Evolutionary conservation across 1,139 yeast species (phyloP), one percentile per base, ranked within the genome.

Genomic region (Saccharomycopsis phalli): DNA sequence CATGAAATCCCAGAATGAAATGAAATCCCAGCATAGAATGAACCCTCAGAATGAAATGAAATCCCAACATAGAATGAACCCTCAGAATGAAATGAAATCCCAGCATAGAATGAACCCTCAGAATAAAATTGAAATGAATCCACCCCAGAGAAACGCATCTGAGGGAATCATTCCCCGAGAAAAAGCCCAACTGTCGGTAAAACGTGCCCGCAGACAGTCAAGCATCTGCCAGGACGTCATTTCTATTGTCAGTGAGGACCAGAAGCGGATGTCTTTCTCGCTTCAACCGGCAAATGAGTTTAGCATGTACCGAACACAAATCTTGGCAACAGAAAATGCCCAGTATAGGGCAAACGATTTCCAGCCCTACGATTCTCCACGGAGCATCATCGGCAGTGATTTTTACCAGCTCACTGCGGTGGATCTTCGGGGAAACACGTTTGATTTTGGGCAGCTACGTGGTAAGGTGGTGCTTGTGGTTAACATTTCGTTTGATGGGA

Each of bases 401-500:
- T 44, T 44, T 22, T 66, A 67, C 61, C 65, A 63, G 19, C 66
- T 68, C 50, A 44, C 58, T 19, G 70, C 72, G 31, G 50, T 50
- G 33, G 68, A 67, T 49, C 55, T 58, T 44, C 61, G 61, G 42
- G 63, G 60, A 26, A 53, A 61, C 46, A 58, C 60, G 31, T 65
- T 49, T 51, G 62, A 67, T 20, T 67, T 69, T 48, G 48, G 55
- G 30, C 60, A 68, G 40, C 59, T 68, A 50, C 61, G 64, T 53
- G 72, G 71, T 8, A 69, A 69, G 53, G 72, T 68, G 31, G 73
- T 69, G 11, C 51, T 69, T 31, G 64, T 69, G 50, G 70, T 69
- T 40, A 69, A 69, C 47, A 71, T 68, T 39, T 73, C 74, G 30
- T 64, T 69, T 41, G 66, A 65, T 55, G 68, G 74, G 55, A 72